Conservation (phyloP, 495 filamentous ascomycete species). For the Darksidea phi region DNA sequence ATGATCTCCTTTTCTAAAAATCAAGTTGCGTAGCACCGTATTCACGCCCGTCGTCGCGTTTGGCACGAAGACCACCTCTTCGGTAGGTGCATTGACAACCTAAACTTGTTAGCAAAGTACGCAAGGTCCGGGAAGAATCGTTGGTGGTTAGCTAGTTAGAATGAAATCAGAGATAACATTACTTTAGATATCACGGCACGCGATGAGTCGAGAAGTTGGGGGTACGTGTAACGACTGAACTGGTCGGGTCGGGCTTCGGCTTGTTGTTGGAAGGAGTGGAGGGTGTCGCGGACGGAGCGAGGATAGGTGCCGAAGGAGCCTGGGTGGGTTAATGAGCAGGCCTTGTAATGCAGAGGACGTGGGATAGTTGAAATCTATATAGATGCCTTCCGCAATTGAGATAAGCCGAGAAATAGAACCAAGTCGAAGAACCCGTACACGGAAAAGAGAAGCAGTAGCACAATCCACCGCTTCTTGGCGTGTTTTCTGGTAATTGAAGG, state of each 20-base stretch:
- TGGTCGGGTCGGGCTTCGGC: constrained; percentile 66
- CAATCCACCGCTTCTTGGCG: too few relatives aligned
- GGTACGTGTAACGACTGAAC: constrained; percentile 67
- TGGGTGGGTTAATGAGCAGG: constrained; percentile 34
- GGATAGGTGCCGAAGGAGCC: constrained; percentile 83
- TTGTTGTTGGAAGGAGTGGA: constrained; percentile 56
- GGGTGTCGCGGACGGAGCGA: constrained; percentile 54
- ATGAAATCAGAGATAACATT: too few relatives aligned
- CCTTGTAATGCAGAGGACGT: constrained; percentile 5
- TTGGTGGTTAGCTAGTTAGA: too few relatives aligned
- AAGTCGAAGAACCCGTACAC: too few relatives aligned
- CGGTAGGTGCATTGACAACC: constrained; percentile 59
- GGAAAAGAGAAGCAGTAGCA: too few relatives aligned
- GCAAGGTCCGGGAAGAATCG: too few relatives aligned
- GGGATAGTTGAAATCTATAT: too few relatives aligned
- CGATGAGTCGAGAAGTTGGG: constrained; percentile 58
- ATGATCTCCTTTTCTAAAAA: constrained; percentile 45
- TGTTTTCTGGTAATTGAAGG: too few relatives aligned
- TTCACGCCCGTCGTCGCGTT: constrained; percentile 82
- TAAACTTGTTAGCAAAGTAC: too few relatives aligned
- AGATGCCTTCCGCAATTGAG: too few relatives aligned
- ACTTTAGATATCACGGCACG: constrained; percentile 60
- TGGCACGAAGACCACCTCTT: constrained; percentile 70
- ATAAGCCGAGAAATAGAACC: too few relatives aligned
- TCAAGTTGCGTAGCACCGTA: constrained; percentile 72